Percentiles rank a stretch among this genome's conserved stretches.
Conservation (phyloP, 306 rosid species). For the Sechiopsis laciniata region DNA sequence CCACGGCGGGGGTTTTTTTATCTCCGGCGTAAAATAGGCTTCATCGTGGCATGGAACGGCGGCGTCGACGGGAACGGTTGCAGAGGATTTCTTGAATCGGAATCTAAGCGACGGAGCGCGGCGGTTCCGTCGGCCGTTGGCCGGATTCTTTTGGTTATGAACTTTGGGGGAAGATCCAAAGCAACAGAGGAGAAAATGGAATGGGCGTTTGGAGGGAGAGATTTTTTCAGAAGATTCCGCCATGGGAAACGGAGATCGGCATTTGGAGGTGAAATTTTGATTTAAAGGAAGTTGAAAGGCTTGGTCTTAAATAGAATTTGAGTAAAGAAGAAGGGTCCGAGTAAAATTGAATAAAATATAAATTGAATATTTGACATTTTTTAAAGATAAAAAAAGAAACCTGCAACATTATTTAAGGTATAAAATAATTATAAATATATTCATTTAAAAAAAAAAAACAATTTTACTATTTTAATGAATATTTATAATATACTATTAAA, state of each 20-base stretch:
- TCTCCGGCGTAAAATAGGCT: not conserved
- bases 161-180: constrained; percentile 9
- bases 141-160: not conserved
- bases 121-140: not conserved
- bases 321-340: not conserved
- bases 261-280: not conserved
- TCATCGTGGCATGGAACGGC: not conserved
- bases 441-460: no score
- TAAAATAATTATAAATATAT: no score
- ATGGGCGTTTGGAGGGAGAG: not conserved
- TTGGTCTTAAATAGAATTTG: not conserved
- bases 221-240: not conserved
- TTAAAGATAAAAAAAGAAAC: no score
- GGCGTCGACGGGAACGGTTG: constrained; percentile 9
- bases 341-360: no score
- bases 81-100: constrained; percentile 12
- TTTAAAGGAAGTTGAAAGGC: not conserved
- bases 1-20: not conserved
- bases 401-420: no score
- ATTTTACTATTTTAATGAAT: no score
- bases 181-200: not conserved
- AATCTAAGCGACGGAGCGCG: not conserved
- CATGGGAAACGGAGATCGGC: not conserved
- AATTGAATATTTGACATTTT: no score
- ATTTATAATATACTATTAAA: no score